Percentiles rank a stretch among this genome's conserved stretches.
Conservation (phyloP, 129 eudicot genomes). For the Centrapalus pauciflorus region DNA sequence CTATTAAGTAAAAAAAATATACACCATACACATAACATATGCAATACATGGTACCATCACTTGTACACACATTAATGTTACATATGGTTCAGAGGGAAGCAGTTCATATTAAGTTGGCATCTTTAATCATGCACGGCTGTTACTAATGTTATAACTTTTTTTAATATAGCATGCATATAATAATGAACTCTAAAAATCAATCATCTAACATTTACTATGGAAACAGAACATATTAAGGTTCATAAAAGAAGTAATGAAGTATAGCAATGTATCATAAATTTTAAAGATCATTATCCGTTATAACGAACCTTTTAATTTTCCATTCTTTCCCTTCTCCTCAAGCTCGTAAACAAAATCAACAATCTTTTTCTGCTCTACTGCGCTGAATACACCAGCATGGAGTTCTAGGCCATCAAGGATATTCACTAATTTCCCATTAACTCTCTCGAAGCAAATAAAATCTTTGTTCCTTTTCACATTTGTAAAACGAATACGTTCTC, state of each 20-base stretch:
- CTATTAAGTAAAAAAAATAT: too few relatives aligned
- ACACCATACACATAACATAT: not conserved
- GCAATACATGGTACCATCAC: not conserved
- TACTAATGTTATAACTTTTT: not conserved
- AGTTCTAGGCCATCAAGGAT: conserved; percentile 91
- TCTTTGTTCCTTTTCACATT: conserved; percentile 72
- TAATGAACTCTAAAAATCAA: not conserved
- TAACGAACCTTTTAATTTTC: conserved; percentile 65
- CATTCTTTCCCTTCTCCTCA: conserved; percentile 62
- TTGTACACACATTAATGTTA: not conserved
- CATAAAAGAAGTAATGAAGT: not conserved
- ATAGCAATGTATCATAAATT: not conserved
- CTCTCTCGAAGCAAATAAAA: conserved; percentile 65
- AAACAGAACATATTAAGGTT: not conserved
- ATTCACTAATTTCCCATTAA: conserved; percentile 60
- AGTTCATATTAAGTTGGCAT: not conserved
- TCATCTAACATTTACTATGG: not conserved
- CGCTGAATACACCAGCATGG: conserved; percentile 78
- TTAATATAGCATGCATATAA: not conserved
- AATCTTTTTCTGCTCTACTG: conserved; percentile 72
- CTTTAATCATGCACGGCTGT: not conserved
- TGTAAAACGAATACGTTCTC: conserved; percentile 64
- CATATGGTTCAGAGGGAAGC: not conserved
- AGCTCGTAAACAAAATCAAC: conserved; percentile 65
- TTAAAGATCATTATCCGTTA: not conserved